Evolutionary conservation across 352 stramenopile species (phyloP), one percentile per base, ranked within the genome.

Genomic region (Aphanomyces cochlioides): DNA sequence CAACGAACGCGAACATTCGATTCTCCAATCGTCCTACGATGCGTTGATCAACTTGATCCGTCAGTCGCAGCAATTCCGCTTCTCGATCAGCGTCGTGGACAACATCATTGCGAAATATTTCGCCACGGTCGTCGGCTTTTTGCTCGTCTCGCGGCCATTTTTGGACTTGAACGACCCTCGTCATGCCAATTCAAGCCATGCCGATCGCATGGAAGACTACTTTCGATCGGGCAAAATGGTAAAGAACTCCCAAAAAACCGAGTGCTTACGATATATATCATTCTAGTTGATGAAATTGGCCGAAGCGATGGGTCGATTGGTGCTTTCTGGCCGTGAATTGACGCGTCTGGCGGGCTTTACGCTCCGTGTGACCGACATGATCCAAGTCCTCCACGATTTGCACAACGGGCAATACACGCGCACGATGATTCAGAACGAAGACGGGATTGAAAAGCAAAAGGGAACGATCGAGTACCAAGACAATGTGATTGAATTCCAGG

Each of bases 21-120:
- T 94, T 50, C 56, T 93, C 34, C 82, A 93, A 66, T 72, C 88
- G 69, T 88, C 80, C 34, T 93, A 94, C 72, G 72, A 73, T 34
- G 67, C 74, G 19, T 69, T 96, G 15, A 83, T 89, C 43, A 76
- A 83, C 34, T 72, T 93, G 47, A 75, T 93, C 56, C 82, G 85
- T 41, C 78, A 81, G 60, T 89, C 83, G 67, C 83, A 91, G 74
- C 84, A 93, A 73, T 96, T 96, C 78, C 86, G 87, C 5, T 92
- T 94, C 72, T 86, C 79, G 6, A 77, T 95, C 57, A 86, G 79
- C 17, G 83, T 92, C 21, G 81, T 95, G 34, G 89, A 96, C 74
- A 93, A 87, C 67, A 79, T 95, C 37, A 82, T 95, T 17, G 87
- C 89, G 66, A 96, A 96, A 39, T 95, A 95, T 65, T 75, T 93